A percentile compares a stretch with the other conserved stretches of the same genome.
Evolutionary conservation across 2,329 filamentous ascomycete species (phyloP).

Genomic region (Penicillium griseofulvum): DNA sequence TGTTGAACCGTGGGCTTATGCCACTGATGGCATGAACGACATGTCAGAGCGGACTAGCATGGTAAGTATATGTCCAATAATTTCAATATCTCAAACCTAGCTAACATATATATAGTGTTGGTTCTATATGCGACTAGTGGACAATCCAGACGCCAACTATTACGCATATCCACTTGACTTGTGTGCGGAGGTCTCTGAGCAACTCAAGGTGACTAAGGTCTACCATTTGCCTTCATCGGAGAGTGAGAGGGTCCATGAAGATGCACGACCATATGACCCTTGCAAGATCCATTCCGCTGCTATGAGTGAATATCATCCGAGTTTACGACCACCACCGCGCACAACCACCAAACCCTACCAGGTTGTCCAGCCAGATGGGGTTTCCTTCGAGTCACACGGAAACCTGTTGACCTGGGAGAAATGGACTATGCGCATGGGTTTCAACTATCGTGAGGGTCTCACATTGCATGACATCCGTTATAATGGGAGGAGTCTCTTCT

Average conservation of each 20-base stretch:
- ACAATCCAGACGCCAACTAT: conserved; percentile 53
- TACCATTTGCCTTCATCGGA: conserved; percentile 48
- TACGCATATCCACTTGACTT: conserved; percentile 59
- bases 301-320: conserved; percentile 37
- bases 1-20: conserved; percentile 58
- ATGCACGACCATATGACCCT: conserved; percentile 41
- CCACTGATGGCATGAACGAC: conserved; percentile 50
- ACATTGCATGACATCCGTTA: conserved; percentile 44
- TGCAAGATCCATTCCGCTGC: conserved; percentile 35
- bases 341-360: conserved; percentile 39
- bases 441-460: conserved; percentile 47
- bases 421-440: conserved; percentile 44
- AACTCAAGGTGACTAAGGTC: conserved; percentile 51
- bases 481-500: conserved; percentile 41
- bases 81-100: not conserved
- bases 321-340: conserved; percentile 28
- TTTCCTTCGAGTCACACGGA: conserved; percentile 32
- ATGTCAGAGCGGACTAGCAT: conserved; percentile 48
- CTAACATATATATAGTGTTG: conserved; percentile 1
- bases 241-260: conserved; percentile 40
- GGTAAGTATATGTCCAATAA: conserved; percentile 31
- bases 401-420: conserved; percentile 44
- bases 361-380: conserved; percentile 38
- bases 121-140: conserved; percentile 39
- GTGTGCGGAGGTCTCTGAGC: conserved; percentile 52